Conservation (phyloP, 2,329 filamentous ascomycete species). For the Juglanconis juglandina region DNA sequence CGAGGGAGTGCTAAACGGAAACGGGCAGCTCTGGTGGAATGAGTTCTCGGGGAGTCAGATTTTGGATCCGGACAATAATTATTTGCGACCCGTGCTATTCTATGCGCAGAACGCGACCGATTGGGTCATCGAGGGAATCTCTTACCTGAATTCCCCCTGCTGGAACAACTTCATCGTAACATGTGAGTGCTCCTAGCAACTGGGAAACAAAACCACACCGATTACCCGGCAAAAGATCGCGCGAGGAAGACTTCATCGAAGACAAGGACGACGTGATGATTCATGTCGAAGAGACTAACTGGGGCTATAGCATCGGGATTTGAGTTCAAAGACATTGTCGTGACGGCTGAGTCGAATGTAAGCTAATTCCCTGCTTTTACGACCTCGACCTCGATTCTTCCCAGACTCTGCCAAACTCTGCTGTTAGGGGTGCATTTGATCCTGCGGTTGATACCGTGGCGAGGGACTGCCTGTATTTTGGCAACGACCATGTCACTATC, state of each 20-base stretch:
- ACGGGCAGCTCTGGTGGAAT: constrained; percentile 45
- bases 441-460: too few relatives aligned
- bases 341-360: constrained; percentile 48
- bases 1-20: constrained; percentile 52
- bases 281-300: not conserved
- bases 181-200: constrained; percentile 30
- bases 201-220: too few relatives aligned
- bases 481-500: not conserved
- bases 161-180: constrained; percentile 63
- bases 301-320: not conserved
- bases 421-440: too few relatives aligned
- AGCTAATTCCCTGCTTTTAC: not conserved
- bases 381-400: not conserved
- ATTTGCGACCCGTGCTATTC: constrained; percentile 58
- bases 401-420: too few relatives aligned
- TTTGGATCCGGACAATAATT: constrained; percentile 51
- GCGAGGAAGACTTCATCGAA: too few relatives aligned
- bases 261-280: too few relatives aligned
- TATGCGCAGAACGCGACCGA: constrained; percentile 60
- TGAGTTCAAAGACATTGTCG: constrained; percentile 43
- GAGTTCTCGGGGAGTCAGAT: constrained; percentile 28
- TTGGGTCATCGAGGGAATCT: constrained; percentile 54
- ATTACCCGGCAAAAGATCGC: too few relatives aligned
- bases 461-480: too few relatives aligned
- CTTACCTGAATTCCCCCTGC: constrained; percentile 58